Conservation (phyloP, 768 basidiomycete species). For the Lanmaoa rubissima region DNA sequence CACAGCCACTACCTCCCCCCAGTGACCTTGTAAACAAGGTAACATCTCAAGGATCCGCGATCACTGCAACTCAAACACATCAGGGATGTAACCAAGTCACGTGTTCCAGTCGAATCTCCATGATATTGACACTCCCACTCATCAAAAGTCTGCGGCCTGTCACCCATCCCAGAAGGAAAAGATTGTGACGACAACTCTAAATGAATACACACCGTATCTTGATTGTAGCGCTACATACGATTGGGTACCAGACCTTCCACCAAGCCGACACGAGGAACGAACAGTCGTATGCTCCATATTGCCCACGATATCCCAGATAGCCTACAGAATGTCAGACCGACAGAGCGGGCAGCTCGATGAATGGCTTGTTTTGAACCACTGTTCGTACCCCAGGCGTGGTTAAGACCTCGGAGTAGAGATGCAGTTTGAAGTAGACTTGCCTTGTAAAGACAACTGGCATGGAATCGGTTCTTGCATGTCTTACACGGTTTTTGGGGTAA, state of each 20-base stretch:
- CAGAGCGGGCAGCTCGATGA: slow-evolving; percentile 91
- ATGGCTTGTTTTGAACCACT: slow-evolving; percentile 92
- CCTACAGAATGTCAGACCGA: slow-evolving; percentile 74
- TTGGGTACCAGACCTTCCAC: not conserved
- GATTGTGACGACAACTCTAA: not conserved
- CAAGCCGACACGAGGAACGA: not conserved
- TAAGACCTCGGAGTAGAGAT: not conserved
- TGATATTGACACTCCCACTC: not conserved
- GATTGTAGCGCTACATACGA: not conserved
- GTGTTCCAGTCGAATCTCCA: too few species aligned
- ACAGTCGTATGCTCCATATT: not conserved
- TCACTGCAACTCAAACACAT: not conserved
- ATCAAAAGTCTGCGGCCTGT: not conserved
- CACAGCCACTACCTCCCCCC: too few species aligned
- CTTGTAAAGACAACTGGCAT: slow-evolving; percentile 89
- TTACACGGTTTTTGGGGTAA: slow-evolving; percentile 89
- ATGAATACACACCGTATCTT: slow-evolving; percentile 1
- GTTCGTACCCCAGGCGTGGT: slow-evolving; percentile 1
- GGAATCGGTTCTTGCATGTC: slow-evolving; percentile 94
- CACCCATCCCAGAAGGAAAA: not conserved
- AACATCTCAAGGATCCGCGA: not conserved
- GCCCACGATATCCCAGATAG: not conserved
- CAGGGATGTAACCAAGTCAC: not conserved
- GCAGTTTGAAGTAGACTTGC: slow-evolving; percentile 35
- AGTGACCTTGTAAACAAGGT: too few species aligned